Evolutionary conservation across 2,329 filamentous ascomycete genomes (phyloP), one percentile per base, ranked within the genome.

Genomic region (Ceratocystis cacaofunesta): DNA sequence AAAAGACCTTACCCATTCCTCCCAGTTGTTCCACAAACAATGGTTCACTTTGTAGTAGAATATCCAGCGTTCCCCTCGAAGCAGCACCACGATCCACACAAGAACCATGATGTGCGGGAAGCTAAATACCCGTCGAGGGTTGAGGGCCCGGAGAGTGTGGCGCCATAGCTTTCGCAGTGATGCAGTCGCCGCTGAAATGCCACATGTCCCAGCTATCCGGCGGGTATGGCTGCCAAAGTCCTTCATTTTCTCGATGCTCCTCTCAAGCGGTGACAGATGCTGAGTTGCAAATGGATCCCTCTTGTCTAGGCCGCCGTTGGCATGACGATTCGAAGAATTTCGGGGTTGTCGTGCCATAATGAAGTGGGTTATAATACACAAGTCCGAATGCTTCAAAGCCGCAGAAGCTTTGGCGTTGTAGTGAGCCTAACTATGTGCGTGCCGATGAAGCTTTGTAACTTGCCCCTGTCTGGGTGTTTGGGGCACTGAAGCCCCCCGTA

Each of bases 21-120:
- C 94, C 94, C 94, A 99, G 50, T 82, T 82, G 44, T 83, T 80
- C 94, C 94, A 99, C 65, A 82, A 77, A 75, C 94, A 99, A 63
- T 78, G 80, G 65, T 82, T 78, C 17, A 96, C 83, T 67, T 82
- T 85, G 69, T 82, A 83, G 64, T 82, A 79, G 74, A 95, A 97
- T 44, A 87, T 81, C 75, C 83, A 88, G 67, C 88, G 80, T 77
- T 99, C 94, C 1, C 92, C 91, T 85, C 89, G 94, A 69, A 94
- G 83, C 68, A 99, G 71, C 22, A 88, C 80, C 25, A 89, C 74
- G 50, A 91, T 71, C 92, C 94, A 99, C 58, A 92, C 67, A 12
- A 82, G 72, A 19, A 89, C 83, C 69, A 95, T 74, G 17, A 86
- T 73, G 72, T 89, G 87, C 44, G 85, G 82, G 65, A 90, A 79